Conservation (phyloP, 495 filamentous ascomycete species). For the Penicillium manginii region DNA sequence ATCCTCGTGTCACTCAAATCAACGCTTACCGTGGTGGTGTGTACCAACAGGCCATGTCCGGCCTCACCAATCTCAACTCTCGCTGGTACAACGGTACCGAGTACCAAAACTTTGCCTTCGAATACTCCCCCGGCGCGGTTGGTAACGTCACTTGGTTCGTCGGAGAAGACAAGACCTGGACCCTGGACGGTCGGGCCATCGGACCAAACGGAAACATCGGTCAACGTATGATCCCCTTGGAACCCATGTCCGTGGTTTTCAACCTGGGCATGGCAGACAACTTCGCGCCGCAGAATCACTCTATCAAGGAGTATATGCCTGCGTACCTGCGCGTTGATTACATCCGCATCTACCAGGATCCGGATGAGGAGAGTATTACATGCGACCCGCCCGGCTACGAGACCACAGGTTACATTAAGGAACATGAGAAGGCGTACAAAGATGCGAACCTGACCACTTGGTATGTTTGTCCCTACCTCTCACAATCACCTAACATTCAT, state of each 20-base stretch:
- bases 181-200: constrained; percentile 64
- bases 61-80: constrained; percentile 71
- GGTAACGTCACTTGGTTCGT: constrained; percentile 72
- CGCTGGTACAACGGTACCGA: constrained; percentile 75
- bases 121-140: constrained; percentile 67
- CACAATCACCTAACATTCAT: too few species aligned
- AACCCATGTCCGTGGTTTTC: constrained; percentile 70
- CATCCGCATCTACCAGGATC: constrained; percentile 74
- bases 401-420: constrained; percentile 71
- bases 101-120: constrained; percentile 74
- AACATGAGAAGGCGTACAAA: constrained; percentile 63
- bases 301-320: constrained; percentile 60
- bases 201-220: constrained; percentile 77
- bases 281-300: constrained; percentile 65
- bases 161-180: constrained; percentile 67
- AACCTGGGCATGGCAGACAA: constrained; percentile 76
- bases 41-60: constrained; percentile 75
- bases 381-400: constrained; percentile 73
- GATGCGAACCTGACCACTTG: constrained; percentile 67
- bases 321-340: constrained; percentile 76
- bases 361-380: constrained; percentile 59
- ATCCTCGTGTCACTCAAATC: constrained; percentile 58
- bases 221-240: constrained; percentile 66
- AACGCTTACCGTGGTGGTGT: constrained; percentile 70
- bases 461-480: too few species aligned